A percentile compares a stretch with the other conserved stretches of the same genome.
Evolutionary conservation across 495 filamentous ascomycete species (phyloP).

Genomic region (Massariosphaeria phaeospora): DNA sequence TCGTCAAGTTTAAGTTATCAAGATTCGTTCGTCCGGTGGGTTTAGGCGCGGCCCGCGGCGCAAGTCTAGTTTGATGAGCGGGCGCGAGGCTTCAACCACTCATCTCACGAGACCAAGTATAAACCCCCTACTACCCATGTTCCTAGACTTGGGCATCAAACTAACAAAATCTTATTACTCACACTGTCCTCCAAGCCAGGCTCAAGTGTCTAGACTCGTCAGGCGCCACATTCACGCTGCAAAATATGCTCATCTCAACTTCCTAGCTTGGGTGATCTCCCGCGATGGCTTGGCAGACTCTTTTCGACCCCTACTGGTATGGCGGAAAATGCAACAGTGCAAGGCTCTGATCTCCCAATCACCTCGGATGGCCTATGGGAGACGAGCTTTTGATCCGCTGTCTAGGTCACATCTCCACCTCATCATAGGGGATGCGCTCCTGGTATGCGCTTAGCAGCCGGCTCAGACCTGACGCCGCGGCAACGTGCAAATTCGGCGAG

Average conservation of each 20-base stretch:
- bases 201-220: not conserved
- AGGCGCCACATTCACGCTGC: constrained; percentile 13
- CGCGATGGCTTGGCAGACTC: constrained; percentile 3
- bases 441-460: constrained; percentile 1
- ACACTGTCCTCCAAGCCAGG: not conserved
- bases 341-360: constrained; percentile 16
- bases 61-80: constrained; percentile 26
- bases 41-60: too few relatives aligned
- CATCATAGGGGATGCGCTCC: not conserved
- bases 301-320: too few relatives aligned
- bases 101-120: not conserved
- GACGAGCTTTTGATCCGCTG: too few relatives aligned
- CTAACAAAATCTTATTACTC: constrained; percentile 11
- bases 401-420: constrained; percentile 6
- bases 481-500: not conserved
- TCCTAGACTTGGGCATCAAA: not conserved
- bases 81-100: constrained; percentile 14
- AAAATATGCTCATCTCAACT: constrained; percentile 11
- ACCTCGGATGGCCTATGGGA: constrained; percentile 3
- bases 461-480: not conserved
- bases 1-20: too few relatives aligned
- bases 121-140: not conserved
- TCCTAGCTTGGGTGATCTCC: constrained; percentile 27
- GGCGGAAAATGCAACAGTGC: constrained; percentile 17
- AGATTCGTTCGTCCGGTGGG: too few relatives aligned